Conservation (phyloP, 2,329 filamentous ascomycete genomes). For the Ophiocordyceps camponoti-saundersi region DNA sequence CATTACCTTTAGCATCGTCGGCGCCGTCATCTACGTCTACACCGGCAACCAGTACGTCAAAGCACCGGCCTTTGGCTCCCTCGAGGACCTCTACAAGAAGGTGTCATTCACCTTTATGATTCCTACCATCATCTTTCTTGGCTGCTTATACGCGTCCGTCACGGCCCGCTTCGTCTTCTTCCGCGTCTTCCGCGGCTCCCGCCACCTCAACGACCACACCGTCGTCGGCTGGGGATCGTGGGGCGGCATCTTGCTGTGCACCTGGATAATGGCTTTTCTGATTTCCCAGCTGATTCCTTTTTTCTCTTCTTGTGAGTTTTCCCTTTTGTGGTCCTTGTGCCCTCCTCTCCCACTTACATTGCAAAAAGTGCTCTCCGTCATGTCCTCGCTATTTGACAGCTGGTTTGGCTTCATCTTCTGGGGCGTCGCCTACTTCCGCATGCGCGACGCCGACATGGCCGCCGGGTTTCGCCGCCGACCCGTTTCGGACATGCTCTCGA, state of each 20-base stretch:
- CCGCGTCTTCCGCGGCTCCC: constrained; percentile 63
- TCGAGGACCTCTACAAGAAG: constrained; percentile 70
- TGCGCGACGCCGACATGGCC: constrained; percentile 46
- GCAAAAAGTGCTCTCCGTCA: constrained; percentile 42
- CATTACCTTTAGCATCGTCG: constrained; percentile 70
- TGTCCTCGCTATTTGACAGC: constrained; percentile 82
- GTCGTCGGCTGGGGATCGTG: constrained; percentile 65
- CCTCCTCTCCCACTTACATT: not conserved
- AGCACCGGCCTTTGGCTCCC: constrained; percentile 70
- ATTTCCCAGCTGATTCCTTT: constrained; percentile 90
- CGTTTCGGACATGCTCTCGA: constrained; percentile 32
- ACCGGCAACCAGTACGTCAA: constrained; percentile 83
- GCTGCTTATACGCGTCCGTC: constrained; percentile 79
- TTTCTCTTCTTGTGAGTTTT: constrained; percentile 53
- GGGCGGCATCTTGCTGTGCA: constrained; percentile 49
- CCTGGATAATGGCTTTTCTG: constrained; percentile 81
- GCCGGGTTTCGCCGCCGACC: constrained; percentile 33
- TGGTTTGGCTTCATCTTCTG: constrained; percentile 96
- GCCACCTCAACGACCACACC: constrained; percentile 69
- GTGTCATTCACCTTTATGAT: constrained; percentile 90
- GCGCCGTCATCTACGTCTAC: constrained; percentile 68
- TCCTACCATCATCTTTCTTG: constrained; percentile 81
- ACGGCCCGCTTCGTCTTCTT: constrained; percentile 87
- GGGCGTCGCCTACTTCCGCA: constrained; percentile 65
- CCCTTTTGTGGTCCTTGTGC: not conserved